phyloP scores from a whole-genome alignment of 352 stramenopile genomes.

The Aphanomyces astaci region DNA sequence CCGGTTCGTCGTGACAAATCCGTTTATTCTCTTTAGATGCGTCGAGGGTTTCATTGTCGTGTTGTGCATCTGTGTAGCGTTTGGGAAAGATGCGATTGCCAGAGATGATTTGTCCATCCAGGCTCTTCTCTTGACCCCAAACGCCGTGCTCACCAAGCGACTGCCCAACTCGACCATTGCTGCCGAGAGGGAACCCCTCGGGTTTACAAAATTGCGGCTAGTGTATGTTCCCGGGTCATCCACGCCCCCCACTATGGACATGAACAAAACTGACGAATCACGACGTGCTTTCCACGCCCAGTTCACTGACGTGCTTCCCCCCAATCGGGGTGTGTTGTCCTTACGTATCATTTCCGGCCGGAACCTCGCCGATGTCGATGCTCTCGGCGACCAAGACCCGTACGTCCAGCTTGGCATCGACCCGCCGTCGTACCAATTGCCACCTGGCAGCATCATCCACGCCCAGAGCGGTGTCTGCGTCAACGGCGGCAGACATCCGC shows the following conservation, averaged over 20 bases:
- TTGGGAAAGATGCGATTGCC: conserved; percentile 20
- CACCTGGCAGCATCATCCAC: conserved; percentile 12
- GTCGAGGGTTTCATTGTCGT: background rate
- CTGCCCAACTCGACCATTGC: conserved; percentile 17
- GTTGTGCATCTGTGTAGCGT: background rate
- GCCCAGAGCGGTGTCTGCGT: conserved; percentile 40
- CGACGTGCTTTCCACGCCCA: background rate
- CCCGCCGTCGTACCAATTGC: conserved; percentile 20
- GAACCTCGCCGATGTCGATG: conserved; percentile 43
- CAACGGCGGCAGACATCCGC: conserved; percentile 41
- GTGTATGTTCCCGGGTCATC: background rate
- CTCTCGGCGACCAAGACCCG: conserved; percentile 44
- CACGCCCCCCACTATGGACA: background rate
- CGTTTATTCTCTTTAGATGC: no score
- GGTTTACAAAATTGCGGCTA: background rate
- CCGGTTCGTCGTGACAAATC: background rate
- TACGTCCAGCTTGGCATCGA: conserved; percentile 27
- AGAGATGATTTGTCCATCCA: conserved; percentile 7
- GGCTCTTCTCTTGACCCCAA: background rate
- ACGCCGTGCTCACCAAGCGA: conserved; percentile 6
- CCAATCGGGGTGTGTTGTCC: conserved; percentile 30
- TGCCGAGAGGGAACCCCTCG: background rate
- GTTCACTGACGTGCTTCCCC: background rate
- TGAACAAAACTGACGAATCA: no score
- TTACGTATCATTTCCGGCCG: conserved; percentile 37